Conservation (phyloP, 371 early-diverging fungal species). For the Zychaea mexicana region DNA sequence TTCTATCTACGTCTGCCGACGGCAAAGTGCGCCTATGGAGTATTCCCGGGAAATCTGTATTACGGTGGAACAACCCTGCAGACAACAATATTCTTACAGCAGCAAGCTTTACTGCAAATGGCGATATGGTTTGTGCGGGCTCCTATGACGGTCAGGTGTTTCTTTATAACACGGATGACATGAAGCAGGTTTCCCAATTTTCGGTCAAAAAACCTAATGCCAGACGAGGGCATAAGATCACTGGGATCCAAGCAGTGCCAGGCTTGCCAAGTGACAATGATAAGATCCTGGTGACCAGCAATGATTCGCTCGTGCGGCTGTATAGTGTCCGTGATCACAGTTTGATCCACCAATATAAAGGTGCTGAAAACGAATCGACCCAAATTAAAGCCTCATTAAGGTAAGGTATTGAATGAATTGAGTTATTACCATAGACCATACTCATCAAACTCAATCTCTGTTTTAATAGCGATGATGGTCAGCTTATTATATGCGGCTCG, state of each 20-base stretch:
- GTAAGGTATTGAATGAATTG: constrained; percentile 19
- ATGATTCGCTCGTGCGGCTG: constrained; percentile 82
- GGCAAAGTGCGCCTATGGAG: constrained; percentile 83
- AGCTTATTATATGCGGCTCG: constrained; percentile 80
- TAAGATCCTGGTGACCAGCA: constrained; percentile 72
- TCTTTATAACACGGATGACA: constrained; percentile 76
- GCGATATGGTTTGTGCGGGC: constrained; percentile 75
- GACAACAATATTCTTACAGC: constrained; percentile 74
- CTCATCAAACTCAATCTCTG: background rate
- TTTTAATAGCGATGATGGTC: constrained; percentile 63
- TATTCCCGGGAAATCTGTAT: constrained; percentile 77
- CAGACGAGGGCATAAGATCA: constrained; percentile 71
- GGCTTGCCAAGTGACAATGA: constrained; percentile 49
- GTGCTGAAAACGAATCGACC: constrained; percentile 65
- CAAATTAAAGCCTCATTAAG: constrained; percentile 78
- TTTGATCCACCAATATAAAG: constrained; percentile 76
- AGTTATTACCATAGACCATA: background rate
- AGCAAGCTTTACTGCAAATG: constrained; percentile 74
- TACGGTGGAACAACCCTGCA: constrained; percentile 73
- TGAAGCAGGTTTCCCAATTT: constrained; percentile 82
- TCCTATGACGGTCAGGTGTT: constrained; percentile 76
- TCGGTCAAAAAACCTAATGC: constrained; percentile 60
- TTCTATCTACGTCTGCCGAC: constrained; percentile 83
- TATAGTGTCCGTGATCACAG: constrained; percentile 76
- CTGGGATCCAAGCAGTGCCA: constrained; percentile 69